Evolutionary conservation across 78 protist species (phyloP), one percentile per base, ranked within the genome.

Genomic region (Dictyostelium firmibasis): DNA sequence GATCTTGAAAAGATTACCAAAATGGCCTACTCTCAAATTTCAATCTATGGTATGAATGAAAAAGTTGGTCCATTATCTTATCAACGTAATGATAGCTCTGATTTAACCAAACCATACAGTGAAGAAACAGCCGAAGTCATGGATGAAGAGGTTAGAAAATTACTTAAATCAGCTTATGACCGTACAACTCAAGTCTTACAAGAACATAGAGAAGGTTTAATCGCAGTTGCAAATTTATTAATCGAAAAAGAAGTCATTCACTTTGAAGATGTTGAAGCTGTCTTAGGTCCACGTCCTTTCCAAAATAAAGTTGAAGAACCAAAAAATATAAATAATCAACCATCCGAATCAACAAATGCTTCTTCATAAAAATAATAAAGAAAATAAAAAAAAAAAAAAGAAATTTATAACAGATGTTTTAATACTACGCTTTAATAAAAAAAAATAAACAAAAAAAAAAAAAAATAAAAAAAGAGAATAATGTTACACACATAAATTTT

Each of bases 31-130:
- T 64, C 96, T 25, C 96, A 96, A 70, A 57, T 97, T 16, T 60
- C 83, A 10, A 4, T 36, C 62, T 98, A 95, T 41, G 99, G 99
- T n/a, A 98, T 98, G 99, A 97, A 87, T 92, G 86, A 79, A 14
- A 62, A 38, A 47, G 88, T 98, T 7, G 99, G 99, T 53, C 41
- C 83, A 20, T 50, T 98, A 25, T 97, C 98, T 0, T 98, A 76
- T 29, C 95, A 84, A 69, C 10, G 86, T 5, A 81, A 84, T 29
- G 93, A 83, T 43, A 69, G 67, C 14, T 43, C 87, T 5, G 85
- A 83, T 72, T 47, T 91, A 20, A 77, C 97, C 10, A 97, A 96
- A 91, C 98, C 98, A 23, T 98, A 95, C 95, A 50, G 92, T 16
- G 96, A 98, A 13, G 92, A 86, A 13, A 96, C 97, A 1, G 99